These are phyloP conservation scores for Capniomyces stellatus DNA, from an alignment of 371 early-diverging fungal genomes.

Conservation along the genomic window DNA sequence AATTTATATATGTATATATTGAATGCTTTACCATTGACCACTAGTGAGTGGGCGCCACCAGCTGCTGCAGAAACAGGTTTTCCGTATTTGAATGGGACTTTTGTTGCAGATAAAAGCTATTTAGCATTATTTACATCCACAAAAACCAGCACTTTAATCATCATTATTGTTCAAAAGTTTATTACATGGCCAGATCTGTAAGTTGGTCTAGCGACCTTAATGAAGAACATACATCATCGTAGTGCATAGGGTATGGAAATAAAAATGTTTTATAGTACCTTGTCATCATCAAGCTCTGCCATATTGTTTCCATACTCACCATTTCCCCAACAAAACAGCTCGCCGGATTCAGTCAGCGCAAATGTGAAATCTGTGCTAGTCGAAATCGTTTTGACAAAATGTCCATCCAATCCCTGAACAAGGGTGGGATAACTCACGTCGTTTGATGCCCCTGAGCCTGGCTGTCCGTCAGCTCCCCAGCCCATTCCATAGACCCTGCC, in stretches of 20 bases:
- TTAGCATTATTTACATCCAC: neutral
- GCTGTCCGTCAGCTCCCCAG: constrained; percentile 66
- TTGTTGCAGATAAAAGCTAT: constrained; percentile 12
- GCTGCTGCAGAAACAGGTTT: constrained; percentile 39
- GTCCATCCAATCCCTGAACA: constrained; percentile 20
- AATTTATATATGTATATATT: neutral
- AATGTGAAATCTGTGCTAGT: constrained; percentile 54
- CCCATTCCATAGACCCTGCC: constrained; percentile 48
- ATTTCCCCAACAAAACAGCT: constrained; percentile 62
- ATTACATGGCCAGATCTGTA: neutral
- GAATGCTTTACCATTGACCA: constrained; percentile 25
- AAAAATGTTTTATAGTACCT: constrained; percentile 44
- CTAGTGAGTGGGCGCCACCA: constrained; percentile 50
- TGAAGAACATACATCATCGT: too few relatives aligned
- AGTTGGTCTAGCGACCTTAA: too few relatives aligned
- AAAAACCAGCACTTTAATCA: too few relatives aligned
- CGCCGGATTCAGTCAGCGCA: constrained; percentile 22
- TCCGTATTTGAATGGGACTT: constrained; percentile 19
- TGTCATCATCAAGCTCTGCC: constrained; percentile 45
- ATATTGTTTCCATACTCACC: constrained; percentile 66
- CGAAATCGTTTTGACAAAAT: constrained; percentile 31
- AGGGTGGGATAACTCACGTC: constrained; percentile 28
- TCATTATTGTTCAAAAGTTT: too few relatives aligned
- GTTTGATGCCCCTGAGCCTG: constrained; percentile 25
- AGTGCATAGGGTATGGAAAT: too few relatives aligned